Conservation (phyloP, 2,329 filamentous ascomycete species). For the Scorias spongiosa region DNA sequence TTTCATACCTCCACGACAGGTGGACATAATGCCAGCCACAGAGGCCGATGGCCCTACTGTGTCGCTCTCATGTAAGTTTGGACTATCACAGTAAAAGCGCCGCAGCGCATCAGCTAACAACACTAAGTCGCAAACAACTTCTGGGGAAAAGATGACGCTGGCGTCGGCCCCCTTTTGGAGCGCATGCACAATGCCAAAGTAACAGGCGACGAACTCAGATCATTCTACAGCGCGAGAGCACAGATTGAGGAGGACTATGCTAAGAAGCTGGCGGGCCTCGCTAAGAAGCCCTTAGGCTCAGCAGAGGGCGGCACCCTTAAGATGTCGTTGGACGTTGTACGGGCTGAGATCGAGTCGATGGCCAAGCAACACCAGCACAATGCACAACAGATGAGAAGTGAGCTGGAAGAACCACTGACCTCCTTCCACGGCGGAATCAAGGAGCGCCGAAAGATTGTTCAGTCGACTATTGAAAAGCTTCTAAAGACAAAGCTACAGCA, state of each 20-base stretch:
- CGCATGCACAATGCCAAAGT: constrained; percentile 91
- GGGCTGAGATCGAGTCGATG: constrained; percentile 83
- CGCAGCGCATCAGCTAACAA: constrained; percentile 17
- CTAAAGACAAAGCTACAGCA: constrained; percentile 88
- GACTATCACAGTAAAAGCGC: not conserved
- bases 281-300: constrained; percentile 77
- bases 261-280: constrained; percentile 71
- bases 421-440: constrained; percentile 94
- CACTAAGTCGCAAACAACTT: constrained; percentile 88
- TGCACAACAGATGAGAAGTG: constrained; percentile 85
- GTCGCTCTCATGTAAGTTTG: constrained; percentile 21
- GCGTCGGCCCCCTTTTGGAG: constrained; percentile 76
- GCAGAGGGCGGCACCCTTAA: constrained; percentile 73
- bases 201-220: constrained; percentile 82
- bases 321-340: constrained; percentile 70
- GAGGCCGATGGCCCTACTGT: constrained; percentile 20
- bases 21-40: constrained; percentile 18
- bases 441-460: constrained; percentile 89
- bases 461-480: constrained; percentile 84
- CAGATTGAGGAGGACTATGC: constrained; percentile 95
- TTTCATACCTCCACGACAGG: too few relatives aligned
- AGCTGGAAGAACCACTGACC: constrained; percentile 81
- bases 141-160: constrained; percentile 98
- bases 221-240: constrained; percentile 81
- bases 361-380: constrained; percentile 85